These are phyloP conservation scores for Fagopyrum esculentum DNA, from an alignment of 148 eudicot species.

Conservation along the genomic window DNA sequence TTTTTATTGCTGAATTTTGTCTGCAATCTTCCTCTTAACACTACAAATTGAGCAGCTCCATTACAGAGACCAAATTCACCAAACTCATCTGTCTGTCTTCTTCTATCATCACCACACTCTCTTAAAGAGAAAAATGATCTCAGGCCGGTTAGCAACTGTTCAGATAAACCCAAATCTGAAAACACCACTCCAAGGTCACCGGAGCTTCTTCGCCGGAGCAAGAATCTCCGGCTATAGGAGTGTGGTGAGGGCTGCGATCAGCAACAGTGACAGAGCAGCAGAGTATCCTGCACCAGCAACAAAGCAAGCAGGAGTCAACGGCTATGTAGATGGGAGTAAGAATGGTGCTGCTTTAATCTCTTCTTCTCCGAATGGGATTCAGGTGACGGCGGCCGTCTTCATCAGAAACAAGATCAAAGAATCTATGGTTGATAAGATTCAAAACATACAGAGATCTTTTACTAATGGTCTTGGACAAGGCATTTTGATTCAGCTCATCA, in stretches of 20 bases:
- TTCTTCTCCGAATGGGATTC: constrained; percentile 12
- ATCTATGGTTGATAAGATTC: constrained; percentile 48
- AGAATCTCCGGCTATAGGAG: constrained; percentile 22
- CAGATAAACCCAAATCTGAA: not conserved
- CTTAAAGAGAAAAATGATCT: not conserved
- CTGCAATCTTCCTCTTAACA: too few species aligned
- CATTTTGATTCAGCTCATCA: constrained; percentile 60
- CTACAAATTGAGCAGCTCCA: not conserved
- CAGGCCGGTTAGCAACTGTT: not conserved
- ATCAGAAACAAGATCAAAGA: constrained; percentile 71
- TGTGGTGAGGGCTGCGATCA: constrained; percentile 52
- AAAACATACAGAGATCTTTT: constrained; percentile 51
- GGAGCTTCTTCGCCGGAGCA: constrained; percentile 22
- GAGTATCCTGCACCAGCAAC: constrained; percentile 26
- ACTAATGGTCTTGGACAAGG: constrained; percentile 61
- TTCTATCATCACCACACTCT: not conserved
- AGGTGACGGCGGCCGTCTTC: constrained; percentile 53
- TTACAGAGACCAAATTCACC: not conserved
- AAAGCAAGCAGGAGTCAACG: not conserved
- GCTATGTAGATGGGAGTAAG: not conserved
- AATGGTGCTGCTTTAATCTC: not conserved
- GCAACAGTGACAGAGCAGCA: constrained; percentile 38
- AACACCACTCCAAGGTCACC: constrained; percentile 2
- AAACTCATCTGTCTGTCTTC: not conserved
- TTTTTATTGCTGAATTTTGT: too few species aligned